A percentile compares a stretch with the other conserved stretches of the same genome.
phyloP scores from a whole-genome alignment of 352 stramenopile genomes.

The Pilasporangium apinafurcum region DNA sequence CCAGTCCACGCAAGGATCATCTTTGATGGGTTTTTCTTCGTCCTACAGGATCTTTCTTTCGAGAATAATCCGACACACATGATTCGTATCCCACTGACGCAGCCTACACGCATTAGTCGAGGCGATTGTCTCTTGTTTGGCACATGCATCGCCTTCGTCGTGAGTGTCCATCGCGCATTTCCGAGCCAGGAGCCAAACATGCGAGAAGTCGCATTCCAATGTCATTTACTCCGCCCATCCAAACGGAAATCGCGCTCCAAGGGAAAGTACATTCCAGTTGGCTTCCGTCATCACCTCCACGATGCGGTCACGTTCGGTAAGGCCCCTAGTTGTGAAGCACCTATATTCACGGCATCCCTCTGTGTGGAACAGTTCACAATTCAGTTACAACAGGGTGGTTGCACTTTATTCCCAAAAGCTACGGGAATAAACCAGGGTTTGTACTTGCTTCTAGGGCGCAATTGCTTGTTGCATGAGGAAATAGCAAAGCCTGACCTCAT shows the following conservation, averaged over 20 bases:
- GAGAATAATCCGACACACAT: conserved; percentile 44
- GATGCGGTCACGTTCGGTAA: conserved; percentile 54
- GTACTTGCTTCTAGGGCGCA: conserved; percentile 62
- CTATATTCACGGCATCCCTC: conserved; percentile 49
- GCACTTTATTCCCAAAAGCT: conserved; percentile 44
- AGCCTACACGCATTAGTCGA: conserved; percentile 40
- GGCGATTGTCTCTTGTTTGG: conserved; percentile 59
- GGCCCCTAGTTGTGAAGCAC: conserved; percentile 42
- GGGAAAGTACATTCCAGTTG: conserved; percentile 44
- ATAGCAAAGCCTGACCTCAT: conserved; percentile 34
- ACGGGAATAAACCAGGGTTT: conserved; percentile 61
- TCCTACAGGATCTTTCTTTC: conserved; percentile 69
- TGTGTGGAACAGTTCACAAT: conserved; percentile 61
- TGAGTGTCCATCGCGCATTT: conserved; percentile 40
- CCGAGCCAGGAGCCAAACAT: conserved; percentile 49
- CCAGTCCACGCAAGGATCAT: conserved; percentile 51
- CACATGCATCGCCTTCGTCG: conserved; percentile 41
- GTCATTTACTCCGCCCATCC: conserved; percentile 52
- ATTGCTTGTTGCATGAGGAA: conserved; percentile 27
- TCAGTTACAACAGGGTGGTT: conserved; percentile 51
- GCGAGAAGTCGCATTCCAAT: conserved; percentile 53
- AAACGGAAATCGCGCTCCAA: conserved; percentile 49
- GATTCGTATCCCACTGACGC: conserved; percentile 40
- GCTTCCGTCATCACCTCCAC: conserved; percentile 32
- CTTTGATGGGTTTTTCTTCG: conserved; percentile 60